These are phyloP conservation scores for Hypomyces rosellus DNA, from an alignment of 2,329 filamentous ascomycete species.

Conservation along the genomic window DNA sequence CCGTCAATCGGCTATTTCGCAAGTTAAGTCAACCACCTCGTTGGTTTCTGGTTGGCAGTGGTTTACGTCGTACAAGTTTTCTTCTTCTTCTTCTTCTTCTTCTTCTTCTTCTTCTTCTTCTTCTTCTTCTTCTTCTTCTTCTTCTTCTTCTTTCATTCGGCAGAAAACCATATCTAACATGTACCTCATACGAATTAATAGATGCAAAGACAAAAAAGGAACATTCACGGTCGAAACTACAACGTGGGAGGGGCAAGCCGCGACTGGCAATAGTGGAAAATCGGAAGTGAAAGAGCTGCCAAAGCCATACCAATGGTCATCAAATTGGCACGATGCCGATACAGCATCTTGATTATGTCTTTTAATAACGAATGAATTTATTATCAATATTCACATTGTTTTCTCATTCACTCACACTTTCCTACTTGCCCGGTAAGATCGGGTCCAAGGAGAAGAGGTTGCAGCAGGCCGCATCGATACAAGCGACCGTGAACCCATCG, in stretches of 20 bases:
- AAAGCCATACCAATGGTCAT: conserved; percentile 28
- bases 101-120: no score
- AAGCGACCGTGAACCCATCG: no score
- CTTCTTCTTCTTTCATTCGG: not conserved
- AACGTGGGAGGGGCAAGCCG: conserved; percentile 46
- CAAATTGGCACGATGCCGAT: conserved; percentile 30
- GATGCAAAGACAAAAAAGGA: conserved; percentile 52
- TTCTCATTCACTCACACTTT: not conserved
- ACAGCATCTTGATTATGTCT: conserved; percentile 16
- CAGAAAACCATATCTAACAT: not conserved
- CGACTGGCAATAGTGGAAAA: not conserved
- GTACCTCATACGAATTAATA: conserved; percentile 21
- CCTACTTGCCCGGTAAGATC: no score
- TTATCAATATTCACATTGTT: not conserved
- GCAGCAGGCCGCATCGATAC: no score
- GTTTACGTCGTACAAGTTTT: not conserved
- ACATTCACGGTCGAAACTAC: conserved; percentile 58
- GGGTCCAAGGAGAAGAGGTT: no score
- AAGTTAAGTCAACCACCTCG: conserved; percentile 37
- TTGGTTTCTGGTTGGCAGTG: not conserved
- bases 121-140: no score
- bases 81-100: no score
- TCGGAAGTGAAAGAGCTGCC: conserved; percentile 3
- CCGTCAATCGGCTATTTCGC: conserved; percentile 54
- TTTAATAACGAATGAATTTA: not conserved